Evolutionary conservation across 2,329 filamentous ascomycete species (phyloP).

Genomic region (Dendrostoma leiphaemia): DNA sequence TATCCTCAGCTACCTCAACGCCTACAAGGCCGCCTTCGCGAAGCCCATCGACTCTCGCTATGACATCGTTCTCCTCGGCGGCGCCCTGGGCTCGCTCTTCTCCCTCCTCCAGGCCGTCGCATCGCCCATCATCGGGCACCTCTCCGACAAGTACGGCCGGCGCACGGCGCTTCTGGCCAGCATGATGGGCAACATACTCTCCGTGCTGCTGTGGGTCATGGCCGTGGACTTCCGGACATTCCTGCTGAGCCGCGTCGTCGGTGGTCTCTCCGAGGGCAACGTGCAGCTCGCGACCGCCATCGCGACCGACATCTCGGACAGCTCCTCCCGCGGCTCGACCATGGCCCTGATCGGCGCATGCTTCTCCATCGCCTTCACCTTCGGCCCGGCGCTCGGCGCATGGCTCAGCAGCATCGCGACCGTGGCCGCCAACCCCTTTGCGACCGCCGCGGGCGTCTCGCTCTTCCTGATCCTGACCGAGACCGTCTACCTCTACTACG

Average conservation of each 20-base stretch:
- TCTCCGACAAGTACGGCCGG: slow-evolving; percentile 87
- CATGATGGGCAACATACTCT: slow-evolving; percentile 91
- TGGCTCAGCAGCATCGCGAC: slow-evolving; percentile 75
- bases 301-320: slow-evolving; percentile 91
- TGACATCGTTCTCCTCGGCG: slow-evolving; percentile 93
- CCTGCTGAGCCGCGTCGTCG: slow-evolving; percentile 86
- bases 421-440: slow-evolving; percentile 88
- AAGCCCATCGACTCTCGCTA: slow-evolving; percentile 93
- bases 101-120: slow-evolving; percentile 86
- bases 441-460: slow-evolving; percentile 85
- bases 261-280: slow-evolving; percentile 93
- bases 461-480: slow-evolving; percentile 81
- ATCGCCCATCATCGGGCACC: slow-evolving; percentile 82
- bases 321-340: slow-evolving; percentile 78
- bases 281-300: slow-evolving; percentile 95
- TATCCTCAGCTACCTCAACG: slow-evolving; percentile 80
- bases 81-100: slow-evolving; percentile 90
- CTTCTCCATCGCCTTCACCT: slow-evolving; percentile 96
- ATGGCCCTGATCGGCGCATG: slow-evolving; percentile 97
- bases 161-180: slow-evolving; percentile 83
- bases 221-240: slow-evolving; percentile 96
- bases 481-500: slow-evolving; percentile 81
- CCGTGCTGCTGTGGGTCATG: slow-evolving; percentile 89
- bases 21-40: slow-evolving; percentile 92
- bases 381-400: slow-evolving; percentile 88